These are phyloP conservation scores for Xerocomus minutiporus DNA, from an alignment of 1,284 basidiomycete species.

Conservation along the genomic window DNA sequence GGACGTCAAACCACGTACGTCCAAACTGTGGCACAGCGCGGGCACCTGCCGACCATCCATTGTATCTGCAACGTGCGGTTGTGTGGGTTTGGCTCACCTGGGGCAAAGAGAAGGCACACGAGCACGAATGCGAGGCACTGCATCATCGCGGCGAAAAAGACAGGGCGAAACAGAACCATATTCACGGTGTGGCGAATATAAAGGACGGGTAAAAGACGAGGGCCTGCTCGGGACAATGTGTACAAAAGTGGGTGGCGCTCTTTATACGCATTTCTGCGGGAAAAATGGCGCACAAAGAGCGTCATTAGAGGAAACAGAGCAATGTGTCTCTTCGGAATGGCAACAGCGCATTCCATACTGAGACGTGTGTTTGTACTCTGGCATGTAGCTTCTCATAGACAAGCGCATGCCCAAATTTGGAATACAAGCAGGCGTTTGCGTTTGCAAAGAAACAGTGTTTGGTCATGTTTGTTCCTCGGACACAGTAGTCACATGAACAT, in stretches of 20 bases:
- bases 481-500: too few species aligned
- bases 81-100: neutral
- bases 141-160: constrained; percentile 13
- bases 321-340: neutral
- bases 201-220: neutral
- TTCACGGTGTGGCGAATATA: constrained; percentile 5
- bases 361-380: neutral
- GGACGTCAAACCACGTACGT: neutral
- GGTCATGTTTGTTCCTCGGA: constrained; percentile 1
- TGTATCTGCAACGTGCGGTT: neutral
- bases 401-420: constrained; percentile 27
- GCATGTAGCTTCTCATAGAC: neutral
- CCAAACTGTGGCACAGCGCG: constrained; percentile 16
- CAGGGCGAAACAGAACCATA: constrained; percentile 22
- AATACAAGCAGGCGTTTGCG: constrained; percentile 23
- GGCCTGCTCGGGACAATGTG: constrained; percentile 3
- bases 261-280: neutral
- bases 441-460: constrained; percentile 6
- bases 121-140: constrained; percentile 2
- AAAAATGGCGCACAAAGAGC: constrained; percentile 2
- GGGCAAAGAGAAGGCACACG: neutral
- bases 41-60: neutral
- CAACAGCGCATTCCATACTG: neutral
- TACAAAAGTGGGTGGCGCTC: neutral
- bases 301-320: constrained; percentile 7